Conservation (phyloP, 2,329 filamentous ascomycete species). For the Paecilomyces sp. region DNA sequence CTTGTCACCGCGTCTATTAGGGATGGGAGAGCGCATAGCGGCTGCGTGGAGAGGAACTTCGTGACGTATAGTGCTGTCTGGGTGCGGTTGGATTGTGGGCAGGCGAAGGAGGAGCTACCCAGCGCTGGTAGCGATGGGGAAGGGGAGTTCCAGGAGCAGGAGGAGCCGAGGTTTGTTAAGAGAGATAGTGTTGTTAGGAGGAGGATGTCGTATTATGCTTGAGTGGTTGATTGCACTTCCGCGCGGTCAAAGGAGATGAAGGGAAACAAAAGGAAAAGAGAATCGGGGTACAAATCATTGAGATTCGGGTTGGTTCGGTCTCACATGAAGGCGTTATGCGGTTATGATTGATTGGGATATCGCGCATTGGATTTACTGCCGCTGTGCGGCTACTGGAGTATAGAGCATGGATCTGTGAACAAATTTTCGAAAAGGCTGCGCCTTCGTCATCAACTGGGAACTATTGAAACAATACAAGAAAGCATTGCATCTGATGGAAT, state of each 20-base stretch:
- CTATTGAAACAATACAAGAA: neutral
- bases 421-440: neutral
- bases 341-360: neutral
- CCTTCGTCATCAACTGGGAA: neutral
- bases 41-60: slow-evolving; percentile 17
- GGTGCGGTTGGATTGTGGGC: slow-evolving; percentile 21
- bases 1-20: slow-evolving; percentile 16
- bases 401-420: neutral
- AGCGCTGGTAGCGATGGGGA: neutral
- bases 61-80: slow-evolving; percentile 20
- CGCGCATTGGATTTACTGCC: neutral
- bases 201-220: neutral
- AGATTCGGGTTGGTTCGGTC: neutral
- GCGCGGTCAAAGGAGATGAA: neutral
- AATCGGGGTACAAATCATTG: neutral
- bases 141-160: neutral
- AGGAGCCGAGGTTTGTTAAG: neutral
- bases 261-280: neutral
- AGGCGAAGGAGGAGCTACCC: slow-evolving; percentile 3
- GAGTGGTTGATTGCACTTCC: neutral
- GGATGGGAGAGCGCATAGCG: slow-evolving; percentile 15
- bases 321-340: neutral
- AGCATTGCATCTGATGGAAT: neutral
- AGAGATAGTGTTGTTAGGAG: neutral
- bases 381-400: neutral